Percentiles rank a stretch among this genome's conserved stretches.
Evolutionary conservation across 805 yeast genomes (phyloP).

Genomic region (Hanseniaspora meyeri): DNA sequence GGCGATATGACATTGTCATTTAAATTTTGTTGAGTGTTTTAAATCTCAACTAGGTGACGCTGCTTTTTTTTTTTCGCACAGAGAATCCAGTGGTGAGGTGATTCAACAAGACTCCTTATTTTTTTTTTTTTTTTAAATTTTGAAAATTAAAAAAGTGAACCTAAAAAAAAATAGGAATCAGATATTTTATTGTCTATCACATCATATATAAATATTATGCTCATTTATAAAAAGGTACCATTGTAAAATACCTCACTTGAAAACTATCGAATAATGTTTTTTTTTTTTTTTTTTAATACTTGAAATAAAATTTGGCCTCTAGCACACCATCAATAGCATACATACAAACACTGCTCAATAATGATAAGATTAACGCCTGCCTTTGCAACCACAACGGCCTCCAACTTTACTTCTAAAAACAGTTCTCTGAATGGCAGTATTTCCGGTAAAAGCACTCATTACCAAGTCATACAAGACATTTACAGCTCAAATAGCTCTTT

Average conservation of each 20-base stretch:
- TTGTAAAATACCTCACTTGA: background rate
- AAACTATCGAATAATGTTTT: too few species aligned
- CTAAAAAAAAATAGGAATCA: background rate
- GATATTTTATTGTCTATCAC: background rate
- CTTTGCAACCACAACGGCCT: conserved; percentile 8
- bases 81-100: background rate
- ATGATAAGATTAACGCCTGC: conserved; percentile 10
- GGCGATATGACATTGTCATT: too few species aligned
- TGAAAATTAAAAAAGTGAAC: background rate
- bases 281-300: too few species aligned
- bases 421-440: background rate
- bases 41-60: background rate
- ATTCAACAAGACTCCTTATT: background rate
- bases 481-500: background rate
- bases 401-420: conserved; percentile 3
- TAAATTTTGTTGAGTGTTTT: background rate
- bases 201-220: too few species aligned
- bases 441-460: background rate
- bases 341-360: background rate
- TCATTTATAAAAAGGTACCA: too few species aligned
- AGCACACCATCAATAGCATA: background rate
- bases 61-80: background rate
- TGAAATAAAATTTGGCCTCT: too few species aligned
- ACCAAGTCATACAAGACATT: conserved; percentile 7
- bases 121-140: background rate